Evolutionary conservation across 305 asterid genomes (phyloP), one percentile per base, ranked within the genome.

Genomic region (Fraxinus sp.): DNA sequence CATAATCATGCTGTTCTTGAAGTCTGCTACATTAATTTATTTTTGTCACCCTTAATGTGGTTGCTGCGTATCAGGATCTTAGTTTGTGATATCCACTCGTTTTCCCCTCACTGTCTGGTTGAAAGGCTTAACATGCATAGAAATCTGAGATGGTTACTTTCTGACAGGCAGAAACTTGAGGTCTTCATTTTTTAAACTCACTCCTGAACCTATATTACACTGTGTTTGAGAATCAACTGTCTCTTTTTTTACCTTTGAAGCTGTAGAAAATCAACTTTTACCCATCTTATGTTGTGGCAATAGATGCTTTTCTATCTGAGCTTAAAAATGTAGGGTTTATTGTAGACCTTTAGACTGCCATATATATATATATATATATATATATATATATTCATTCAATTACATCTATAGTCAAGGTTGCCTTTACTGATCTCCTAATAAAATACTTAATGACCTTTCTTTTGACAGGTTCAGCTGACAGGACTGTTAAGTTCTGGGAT

Each of bases 401-500:
- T 68, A 28, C 39, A 68, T 68, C 64, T 83, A 75, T 66, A 78
- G 75, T 80, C 52, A 75, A 55, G 26, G 55, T 22, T 57, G 24
- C 74, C 75, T 72, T 59, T 77, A 33, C 46, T 80, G 66, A 41
- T 75, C 24, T 84, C 52, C 81, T 83, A 71, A 37, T 46, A 30
- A 30, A 82, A 77, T 84, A 77, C 77, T 79, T 83, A 84, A 81
- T 83, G 78, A 64, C 57, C 26, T 79, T 62, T 37, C 8, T 70
- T 81, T 80, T 88, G 79, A 84, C 97, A 96, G 99, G 99, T 78
- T 96, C 99, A 82, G 95, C 97, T 79, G 99, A 96, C 88, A 90
- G 87, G 90, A 94, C 99, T 70, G 99, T 96, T 78, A 96, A 94
- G 87, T 94, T 94, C 84, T 96, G 99, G 99, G 99, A 96, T 87